A percentile compares a stretch with the other conserved stretches of the same genome.
Evolutionary conservation across 345 rosid species (phyloP).

Genomic region (Excoecaria agallocha): DNA sequence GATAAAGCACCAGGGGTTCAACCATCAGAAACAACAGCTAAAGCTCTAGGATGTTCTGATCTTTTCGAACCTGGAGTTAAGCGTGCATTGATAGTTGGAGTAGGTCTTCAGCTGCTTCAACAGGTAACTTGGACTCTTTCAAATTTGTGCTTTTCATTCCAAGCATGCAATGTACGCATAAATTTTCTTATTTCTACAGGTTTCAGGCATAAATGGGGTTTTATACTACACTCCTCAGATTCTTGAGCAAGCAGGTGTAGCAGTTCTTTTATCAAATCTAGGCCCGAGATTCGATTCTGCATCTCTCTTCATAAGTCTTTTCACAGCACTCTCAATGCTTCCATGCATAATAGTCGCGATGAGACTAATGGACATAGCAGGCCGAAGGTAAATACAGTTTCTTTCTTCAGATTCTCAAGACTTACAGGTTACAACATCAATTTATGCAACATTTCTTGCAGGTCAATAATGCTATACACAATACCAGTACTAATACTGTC

Average conservation of each 20-base stretch:
- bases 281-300: slow-evolving; percentile 39
- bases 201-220: slow-evolving; percentile 45
- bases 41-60: slow-evolving; percentile 22
- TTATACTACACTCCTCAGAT: slow-evolving; percentile 45
- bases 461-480: slow-evolving; percentile 42
- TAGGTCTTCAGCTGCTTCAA: slow-evolving; percentile 37
- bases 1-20: neutral
- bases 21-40: slow-evolving; percentile 7
- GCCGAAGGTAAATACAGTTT: slow-evolving; percentile 35
- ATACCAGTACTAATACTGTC: slow-evolving; percentile 35
- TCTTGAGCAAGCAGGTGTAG: slow-evolving; percentile 42
- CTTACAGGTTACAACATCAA: neutral
- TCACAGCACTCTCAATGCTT: slow-evolving; percentile 33
- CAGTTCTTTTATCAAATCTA: slow-evolving; percentile 34
- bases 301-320: slow-evolving; percentile 32
- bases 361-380: slow-evolving; percentile 44
- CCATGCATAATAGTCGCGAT: slow-evolving; percentile 40
- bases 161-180: neutral
- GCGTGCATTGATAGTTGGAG: slow-evolving; percentile 44
- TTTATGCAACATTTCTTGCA: slow-evolving; percentile 9
- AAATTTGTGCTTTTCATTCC: neutral
- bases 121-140: slow-evolving; percentile 27
- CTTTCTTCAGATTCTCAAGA: neutral
- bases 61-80: slow-evolving; percentile 44
- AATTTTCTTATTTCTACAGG: slow-evolving; percentile 18